These are phyloP conservation scores for Aspergillus avenaceus DNA, from an alignment of 495 filamentous ascomycete genomes.

Conservation along the genomic window DNA sequence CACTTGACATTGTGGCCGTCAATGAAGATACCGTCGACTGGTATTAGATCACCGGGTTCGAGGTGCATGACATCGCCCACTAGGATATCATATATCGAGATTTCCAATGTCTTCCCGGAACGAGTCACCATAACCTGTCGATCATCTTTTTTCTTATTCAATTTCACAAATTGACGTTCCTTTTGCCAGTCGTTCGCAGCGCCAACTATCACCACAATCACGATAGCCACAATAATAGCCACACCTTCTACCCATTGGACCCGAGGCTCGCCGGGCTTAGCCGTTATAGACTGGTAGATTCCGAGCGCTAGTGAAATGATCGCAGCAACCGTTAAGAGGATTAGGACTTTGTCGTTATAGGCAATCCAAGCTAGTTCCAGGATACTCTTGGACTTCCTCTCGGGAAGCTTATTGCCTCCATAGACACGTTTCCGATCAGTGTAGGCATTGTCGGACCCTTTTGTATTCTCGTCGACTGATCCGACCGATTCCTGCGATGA, in stretches of 20 bases:
- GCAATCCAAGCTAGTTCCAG: conserved; percentile 75
- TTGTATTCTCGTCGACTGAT: conserved; percentile 17
- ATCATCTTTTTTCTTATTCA: conserved; percentile 71
- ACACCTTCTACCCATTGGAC: conserved; percentile 78
- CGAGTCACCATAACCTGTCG: conserved; percentile 69
- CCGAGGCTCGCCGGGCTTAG: conserved; percentile 44
- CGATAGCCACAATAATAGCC: conserved; percentile 65
- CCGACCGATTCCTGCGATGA: conserved; percentile 23
- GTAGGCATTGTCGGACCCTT: conserved; percentile 38
- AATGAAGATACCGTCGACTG: conserved; percentile 74
- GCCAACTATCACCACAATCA: conserved; percentile 65
- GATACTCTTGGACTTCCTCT: conserved; percentile 67
- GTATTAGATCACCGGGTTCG: conserved; percentile 85
- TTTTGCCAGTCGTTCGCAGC: conserved; percentile 71
- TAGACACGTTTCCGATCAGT: conserved; percentile 66
- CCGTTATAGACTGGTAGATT: conserved; percentile 58
- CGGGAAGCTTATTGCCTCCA: conserved; percentile 65
- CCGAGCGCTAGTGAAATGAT: conserved; percentile 81
- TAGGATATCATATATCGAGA: conserved; percentile 76
- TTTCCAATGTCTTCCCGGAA: conserved; percentile 69
- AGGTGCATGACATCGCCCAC: conserved; percentile 82
- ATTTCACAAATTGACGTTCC: conserved; percentile 64
- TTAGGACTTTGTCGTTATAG: conserved; percentile 78
- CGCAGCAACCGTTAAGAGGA: conserved; percentile 74
- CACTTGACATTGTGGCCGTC: conserved; percentile 72